Evolutionary conservation across 164 flowering plant species (phyloP).

Genomic region (Vitis rotundifolia): DNA sequence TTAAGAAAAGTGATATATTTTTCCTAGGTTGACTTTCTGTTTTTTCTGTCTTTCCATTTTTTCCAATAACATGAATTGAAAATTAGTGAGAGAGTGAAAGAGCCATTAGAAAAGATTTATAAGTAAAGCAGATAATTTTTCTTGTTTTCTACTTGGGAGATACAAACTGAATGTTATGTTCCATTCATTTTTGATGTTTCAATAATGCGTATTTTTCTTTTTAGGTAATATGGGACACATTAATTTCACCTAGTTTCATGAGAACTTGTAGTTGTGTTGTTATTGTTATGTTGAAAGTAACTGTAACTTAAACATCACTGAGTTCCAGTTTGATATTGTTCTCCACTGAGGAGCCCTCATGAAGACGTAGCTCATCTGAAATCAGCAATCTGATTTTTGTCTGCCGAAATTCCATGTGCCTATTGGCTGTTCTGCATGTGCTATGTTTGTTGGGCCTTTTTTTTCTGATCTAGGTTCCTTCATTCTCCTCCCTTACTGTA

Average conservation of each 20-base stretch:
- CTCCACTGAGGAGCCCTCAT: not conserved
- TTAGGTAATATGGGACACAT: not conserved
- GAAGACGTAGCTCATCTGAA: not conserved
- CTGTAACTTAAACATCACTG: not conserved
- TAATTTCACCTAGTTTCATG: not conserved
- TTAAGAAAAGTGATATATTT: too few relatives aligned
- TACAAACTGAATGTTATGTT: too few relatives aligned
- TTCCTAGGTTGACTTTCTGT: too few relatives aligned
- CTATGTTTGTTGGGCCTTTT: not conserved
- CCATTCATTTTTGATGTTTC: too few relatives aligned
- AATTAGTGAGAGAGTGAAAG: too few relatives aligned
- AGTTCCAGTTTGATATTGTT: not conserved
- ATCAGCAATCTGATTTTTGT: not conserved
- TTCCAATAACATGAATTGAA: too few relatives aligned
- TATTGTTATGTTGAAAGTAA: not conserved
- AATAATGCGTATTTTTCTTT: not conserved
- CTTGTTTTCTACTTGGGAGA: too few relatives aligned
- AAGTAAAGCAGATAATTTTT: too few relatives aligned
- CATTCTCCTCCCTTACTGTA: not conserved
- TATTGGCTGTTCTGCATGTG: not conserved
- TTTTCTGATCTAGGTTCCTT: not conserved
- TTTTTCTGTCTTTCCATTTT: too few relatives aligned
- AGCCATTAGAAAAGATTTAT: too few relatives aligned
- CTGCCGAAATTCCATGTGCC: not conserved
- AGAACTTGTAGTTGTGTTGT: not conserved